phyloP scores from a whole-genome alignment of 2,329 filamentous ascomycete genomes.

The Cercospora citrullina region DNA sequence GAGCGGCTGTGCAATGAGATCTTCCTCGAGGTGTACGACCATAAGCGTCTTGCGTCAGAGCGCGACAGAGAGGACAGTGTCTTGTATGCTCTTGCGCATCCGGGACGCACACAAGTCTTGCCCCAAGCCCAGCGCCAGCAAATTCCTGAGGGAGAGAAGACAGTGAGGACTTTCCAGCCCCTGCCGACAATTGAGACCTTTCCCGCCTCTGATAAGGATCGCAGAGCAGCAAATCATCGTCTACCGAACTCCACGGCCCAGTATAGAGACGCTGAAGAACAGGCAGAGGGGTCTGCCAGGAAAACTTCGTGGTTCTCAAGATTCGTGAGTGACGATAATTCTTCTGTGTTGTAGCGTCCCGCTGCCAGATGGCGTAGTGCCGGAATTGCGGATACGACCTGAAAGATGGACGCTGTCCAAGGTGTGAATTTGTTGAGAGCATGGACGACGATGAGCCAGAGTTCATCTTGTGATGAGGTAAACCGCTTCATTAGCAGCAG shows the following conservation, averaged over 20 bases:
- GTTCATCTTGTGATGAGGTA: neutral
- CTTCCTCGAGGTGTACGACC: conserved; percentile 18
- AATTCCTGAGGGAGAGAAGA: neutral
- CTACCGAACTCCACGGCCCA: neutral
- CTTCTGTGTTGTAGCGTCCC: neutral
- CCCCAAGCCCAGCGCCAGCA: neutral
- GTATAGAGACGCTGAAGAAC: neutral
- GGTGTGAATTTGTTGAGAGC: neutral
- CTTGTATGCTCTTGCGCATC: neutral
- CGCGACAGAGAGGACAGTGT: conserved; percentile 8
- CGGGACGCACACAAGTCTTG: neutral
- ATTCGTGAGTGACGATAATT: neutral
- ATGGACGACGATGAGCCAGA: neutral
- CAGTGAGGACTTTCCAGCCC: neutral
- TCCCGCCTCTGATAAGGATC: neutral
- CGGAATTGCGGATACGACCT: neutral
- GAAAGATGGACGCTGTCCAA: neutral
- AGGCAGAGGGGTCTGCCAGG: neutral
- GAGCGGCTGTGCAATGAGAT: conserved; percentile 28
- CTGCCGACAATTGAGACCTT: neutral
- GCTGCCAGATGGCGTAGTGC: neutral
- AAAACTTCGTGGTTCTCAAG: neutral
- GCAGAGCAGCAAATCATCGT: neutral
- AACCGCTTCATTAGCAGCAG: neutral
- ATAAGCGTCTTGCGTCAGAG: neutral